Conservation (phyloP, 257 asterid species). For the Hygrophila difformis region DNA sequence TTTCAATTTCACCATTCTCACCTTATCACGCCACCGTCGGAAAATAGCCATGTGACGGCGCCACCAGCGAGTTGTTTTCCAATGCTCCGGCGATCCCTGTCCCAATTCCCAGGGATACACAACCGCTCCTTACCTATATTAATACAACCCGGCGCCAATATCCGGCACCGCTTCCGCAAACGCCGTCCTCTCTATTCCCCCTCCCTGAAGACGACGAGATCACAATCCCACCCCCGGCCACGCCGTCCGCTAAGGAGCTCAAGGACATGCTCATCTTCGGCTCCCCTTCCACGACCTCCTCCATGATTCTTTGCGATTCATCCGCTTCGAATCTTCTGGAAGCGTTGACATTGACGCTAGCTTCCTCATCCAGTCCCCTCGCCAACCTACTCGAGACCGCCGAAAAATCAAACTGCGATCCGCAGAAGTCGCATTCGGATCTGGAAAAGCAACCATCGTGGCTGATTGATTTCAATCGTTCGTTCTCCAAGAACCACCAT, state of each 20-base stretch:
- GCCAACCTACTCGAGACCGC: slow-evolving; percentile 25
- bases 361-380: slow-evolving; percentile 23
- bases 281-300: slow-evolving; percentile 36
- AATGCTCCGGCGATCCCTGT: too few species aligned
- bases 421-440: slow-evolving; percentile 24
- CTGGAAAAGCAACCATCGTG: slow-evolving; percentile 37
- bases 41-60: neutral
- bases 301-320: slow-evolving; percentile 24
- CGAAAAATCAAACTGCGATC: slow-evolving; percentile 18
- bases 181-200: slow-evolving; percentile 48
- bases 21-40: slow-evolving; percentile 1
- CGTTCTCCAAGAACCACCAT: slow-evolving; percentile 32
- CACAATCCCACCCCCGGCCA: slow-evolving; percentile 39
- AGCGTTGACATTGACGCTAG: slow-evolving; percentile 24
- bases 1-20: neutral
- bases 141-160: slow-evolving; percentile 27
- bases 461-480: slow-evolving; percentile 53
- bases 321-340: slow-evolving; percentile 33
- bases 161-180: slow-evolving; percentile 23
- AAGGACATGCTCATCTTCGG: slow-evolving; percentile 72
- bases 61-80: too few species aligned
- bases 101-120: slow-evolving; percentile 51
- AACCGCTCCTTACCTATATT: slow-evolving; percentile 53
- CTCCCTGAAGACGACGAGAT: slow-evolving; percentile 56
- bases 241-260: slow-evolving; percentile 56